Conservation (phyloP, 2,329 filamentous ascomycete species). For the Penicillium crustosum region DNA sequence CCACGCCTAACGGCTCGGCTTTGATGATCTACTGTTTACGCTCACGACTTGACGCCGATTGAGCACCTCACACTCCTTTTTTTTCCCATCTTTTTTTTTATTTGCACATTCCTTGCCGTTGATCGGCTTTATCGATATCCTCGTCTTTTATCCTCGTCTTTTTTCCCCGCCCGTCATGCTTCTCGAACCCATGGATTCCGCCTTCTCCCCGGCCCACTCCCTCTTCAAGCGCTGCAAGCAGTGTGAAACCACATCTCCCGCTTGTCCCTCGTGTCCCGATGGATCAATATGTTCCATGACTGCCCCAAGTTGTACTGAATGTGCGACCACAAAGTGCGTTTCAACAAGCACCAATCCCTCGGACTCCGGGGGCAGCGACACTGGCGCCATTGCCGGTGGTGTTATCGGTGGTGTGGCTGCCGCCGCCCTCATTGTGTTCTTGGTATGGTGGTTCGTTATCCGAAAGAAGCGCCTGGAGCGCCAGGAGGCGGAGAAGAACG, state of each 20-base stretch:
- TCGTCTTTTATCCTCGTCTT: neutral
- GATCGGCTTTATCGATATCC: slow-evolving; percentile 23
- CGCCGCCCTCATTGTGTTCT: slow-evolving; percentile 71
- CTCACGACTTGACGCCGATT: slow-evolving; percentile 40
- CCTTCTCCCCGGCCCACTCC: slow-evolving; percentile 25
- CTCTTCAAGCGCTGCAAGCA: slow-evolving; percentile 52
- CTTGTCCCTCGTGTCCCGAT: slow-evolving; percentile 59
- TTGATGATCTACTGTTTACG: slow-evolving; percentile 31
- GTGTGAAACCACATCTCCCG: slow-evolving; percentile 54
- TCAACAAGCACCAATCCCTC: slow-evolving; percentile 10
- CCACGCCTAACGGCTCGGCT: slow-evolving; percentile 8
- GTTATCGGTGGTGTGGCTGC: slow-evolving; percentile 80
- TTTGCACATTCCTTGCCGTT: slow-evolving; percentile 21
- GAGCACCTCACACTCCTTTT: slow-evolving; percentile 33
- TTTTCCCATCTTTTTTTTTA: neutral
- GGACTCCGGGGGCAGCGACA: slow-evolving; percentile 57
- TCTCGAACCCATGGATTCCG: slow-evolving; percentile 22
- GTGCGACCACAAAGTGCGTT: slow-evolving; percentile 55
- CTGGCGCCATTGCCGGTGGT: slow-evolving; percentile 86
- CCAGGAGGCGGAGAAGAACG: slow-evolving; percentile 57
- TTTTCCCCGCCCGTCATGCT: slow-evolving; percentile 31
- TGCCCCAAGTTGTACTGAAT: slow-evolving; percentile 59
- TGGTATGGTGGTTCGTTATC: slow-evolving; percentile 85
- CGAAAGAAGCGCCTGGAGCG: slow-evolving; percentile 69
- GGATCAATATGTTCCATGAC: slow-evolving; percentile 61